Base-by-base conservation (phyloP, 805 yeast species). In the Naumovozyma dairenensis region DNA sequence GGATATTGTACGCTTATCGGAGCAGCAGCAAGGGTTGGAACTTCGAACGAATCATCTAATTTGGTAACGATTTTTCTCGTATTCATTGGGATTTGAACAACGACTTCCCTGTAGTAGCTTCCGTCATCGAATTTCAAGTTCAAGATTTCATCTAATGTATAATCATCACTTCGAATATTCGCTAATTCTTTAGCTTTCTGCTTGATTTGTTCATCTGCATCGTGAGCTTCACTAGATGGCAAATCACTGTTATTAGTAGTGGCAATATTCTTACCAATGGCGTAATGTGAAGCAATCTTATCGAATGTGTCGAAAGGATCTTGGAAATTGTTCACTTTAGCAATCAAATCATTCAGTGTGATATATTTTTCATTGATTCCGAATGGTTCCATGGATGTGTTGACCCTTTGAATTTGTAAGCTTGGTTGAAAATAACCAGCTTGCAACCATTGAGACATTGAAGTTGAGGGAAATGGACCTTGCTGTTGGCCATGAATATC, bases 381-480 rank as follows among this genome's bases (percentile, higher is more conserved):
- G 28, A 52, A 47, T 2, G 57, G 56, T 20, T 51, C 53, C 8
- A 41, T 34, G 7, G 44, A 30, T 12, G 42, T 40, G 16, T 44
- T 41, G 6, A 45, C 67, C 16, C 87, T 68, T 28, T 77, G 64
- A 34, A 84, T 64, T 31, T 62, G 63, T 44, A 83, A 62, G 39
- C 67, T 71, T 13, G 65, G 66, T 32, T 64, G 66, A 42, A 82
- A 66, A 59, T 76, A 80, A 3, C 77, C 74, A 29, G 70, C 70
- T 7, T 70, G 55, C 38, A 71, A 72, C 95, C 95, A 84, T 32
- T 67, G 74, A 45, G 80, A 84, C 95, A 84, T 84, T 59, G 72
- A 60, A 19, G 59, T 56, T 2, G 87, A 83, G 25, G 67, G 66
- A 58, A 83, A 84, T 2, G 95, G 94, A n/a, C 95, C 95, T 55